These are phyloP conservation scores for Smallanthus sonchifolius DNA, from an alignment of 129 eudicot species.

Conservation along the genomic window DNA sequence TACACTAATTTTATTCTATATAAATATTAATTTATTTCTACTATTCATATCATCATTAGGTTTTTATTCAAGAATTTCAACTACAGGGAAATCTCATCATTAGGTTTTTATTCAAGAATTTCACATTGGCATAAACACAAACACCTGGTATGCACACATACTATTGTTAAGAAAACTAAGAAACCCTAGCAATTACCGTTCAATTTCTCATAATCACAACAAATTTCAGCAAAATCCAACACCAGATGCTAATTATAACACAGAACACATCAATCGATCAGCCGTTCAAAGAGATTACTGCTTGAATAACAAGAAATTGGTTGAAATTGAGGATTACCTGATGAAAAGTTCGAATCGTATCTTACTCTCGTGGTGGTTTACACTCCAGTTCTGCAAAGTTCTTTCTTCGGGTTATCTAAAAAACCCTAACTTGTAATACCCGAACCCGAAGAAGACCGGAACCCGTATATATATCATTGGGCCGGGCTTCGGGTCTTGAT, in stretches of 20 bases:
- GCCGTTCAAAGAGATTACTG: not conserved
- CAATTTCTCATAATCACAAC: not conserved
- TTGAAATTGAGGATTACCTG: constrained; percentile 9
- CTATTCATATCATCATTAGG: no score
- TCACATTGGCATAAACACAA: not conserved
- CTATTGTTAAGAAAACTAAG: not conserved
- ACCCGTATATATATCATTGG: no score
- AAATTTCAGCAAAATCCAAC: constrained; percentile 9
- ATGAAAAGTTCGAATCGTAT: constrained; percentile 10
- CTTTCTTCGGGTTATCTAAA: no score
- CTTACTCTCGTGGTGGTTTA: constrained; percentile 16
- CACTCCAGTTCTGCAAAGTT: constrained; percentile 1
- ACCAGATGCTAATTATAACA: not conserved
- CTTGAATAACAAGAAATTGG: not conserved
- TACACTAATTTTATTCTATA: no score
- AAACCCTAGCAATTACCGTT: not conserved
- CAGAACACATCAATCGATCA: not conserved
- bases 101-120: not conserved
- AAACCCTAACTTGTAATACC: no score
- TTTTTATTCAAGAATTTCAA: no score
- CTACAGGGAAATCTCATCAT: no score
- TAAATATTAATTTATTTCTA: no score
- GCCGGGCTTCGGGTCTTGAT: no score
- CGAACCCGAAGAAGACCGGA: no score
- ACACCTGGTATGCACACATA: not conserved